Evolutionary conservation across 2,329 filamentous ascomycete genomes (phyloP), one percentile per base, ranked within the genome.

Genomic region (Pseudogymnoascus sp.): DNA sequence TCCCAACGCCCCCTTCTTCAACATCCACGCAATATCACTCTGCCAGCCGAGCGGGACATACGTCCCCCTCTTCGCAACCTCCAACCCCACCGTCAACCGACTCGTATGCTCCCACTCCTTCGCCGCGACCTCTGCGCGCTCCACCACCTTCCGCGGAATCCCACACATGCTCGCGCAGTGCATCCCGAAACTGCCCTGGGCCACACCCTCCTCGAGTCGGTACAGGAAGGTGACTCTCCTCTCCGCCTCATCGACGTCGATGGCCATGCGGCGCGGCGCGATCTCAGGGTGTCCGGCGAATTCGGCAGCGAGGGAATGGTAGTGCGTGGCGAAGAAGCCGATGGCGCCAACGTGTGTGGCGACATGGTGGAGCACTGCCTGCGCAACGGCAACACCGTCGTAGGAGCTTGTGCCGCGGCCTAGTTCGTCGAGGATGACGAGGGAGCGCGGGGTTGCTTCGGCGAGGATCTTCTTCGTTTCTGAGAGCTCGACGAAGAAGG

Each of bases 81-180:
- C 91, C 65, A 97, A 79, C 64, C 89, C 93, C 75, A 96, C 92
- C 75, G 92, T 95, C 66, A 97, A 81, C 19, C 91, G 82, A 69
- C 90, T 93, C 0, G 95, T 97, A 75, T 97, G 92, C 77, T 99
- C 95, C 92, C 95, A 97, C 71, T 92, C 90, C 69, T 82, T 87
- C 1, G 95, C 95, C 5, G 95, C 95, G 21, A 88, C 84, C 75
- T 99, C 95, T 0, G 95, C 95, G 21, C 89, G 80, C 72, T 93
- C 87, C 66, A 99, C 91, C 15, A 99, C 87, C 63, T 87, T 87
- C 50, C 80, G 80, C 0, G 91, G 86, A 67, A 99, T 97, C 0
- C 95, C 95, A 70, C 95, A 99, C 95, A 99, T 99, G 65, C 91
- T 88, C 0, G 95, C 95, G 73, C 95, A 99, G 75, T 99, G 95